A percentile compares a stretch with the other conserved stretches of the same genome.
Conservation (phyloP, 1,284 basidiomycete genomes). For the Taiwanofungus camphoratus region DNA sequence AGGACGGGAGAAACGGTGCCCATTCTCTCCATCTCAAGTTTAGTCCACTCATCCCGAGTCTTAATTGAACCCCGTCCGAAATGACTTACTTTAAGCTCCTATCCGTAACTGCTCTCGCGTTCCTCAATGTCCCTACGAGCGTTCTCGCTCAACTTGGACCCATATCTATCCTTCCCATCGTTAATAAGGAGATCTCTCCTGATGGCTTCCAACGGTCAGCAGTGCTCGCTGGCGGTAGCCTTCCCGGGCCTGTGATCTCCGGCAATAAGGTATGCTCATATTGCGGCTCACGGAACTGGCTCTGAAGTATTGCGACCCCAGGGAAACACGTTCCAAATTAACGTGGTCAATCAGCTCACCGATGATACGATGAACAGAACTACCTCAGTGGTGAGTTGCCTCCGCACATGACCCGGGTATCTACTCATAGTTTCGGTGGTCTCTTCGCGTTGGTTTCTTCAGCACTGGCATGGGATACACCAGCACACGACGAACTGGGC, state of each 20-base stretch:
- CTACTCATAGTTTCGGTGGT: background rate
- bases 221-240: slow-evolving; percentile 23
- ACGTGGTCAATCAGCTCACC: slow-evolving; percentile 27
- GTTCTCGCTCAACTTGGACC: slow-evolving; percentile 18
- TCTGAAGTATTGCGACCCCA: slow-evolving; percentile 3
- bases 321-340: slow-evolving; percentile 23
- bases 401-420: background rate
- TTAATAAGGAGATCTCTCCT: slow-evolving; percentile 20
- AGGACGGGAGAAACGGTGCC: too few species aligned
- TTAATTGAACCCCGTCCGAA: too few species aligned
- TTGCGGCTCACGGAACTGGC: background rate
- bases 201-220: slow-evolving; percentile 22
- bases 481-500: slow-evolving; percentile 26
- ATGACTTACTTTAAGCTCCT: too few species aligned
- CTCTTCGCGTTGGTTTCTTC: too few species aligned
- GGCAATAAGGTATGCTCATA: slow-evolving; percentile 20
- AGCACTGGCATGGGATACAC: slow-evolving; percentile 33
- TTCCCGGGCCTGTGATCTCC: slow-evolving; percentile 26
- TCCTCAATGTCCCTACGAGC: too few species aligned
- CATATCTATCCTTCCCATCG: slow-evolving; percentile 20
- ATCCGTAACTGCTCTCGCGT: too few species aligned
- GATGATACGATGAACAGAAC: slow-evolving; percentile 22
- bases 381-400: slow-evolving; percentile 26
- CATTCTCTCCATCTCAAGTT: too few species aligned
- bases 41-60: too few species aligned